phyloP scores from a whole-genome alignment of 352 stramenopile species.

The Aphanomyces euteiches region DNA sequence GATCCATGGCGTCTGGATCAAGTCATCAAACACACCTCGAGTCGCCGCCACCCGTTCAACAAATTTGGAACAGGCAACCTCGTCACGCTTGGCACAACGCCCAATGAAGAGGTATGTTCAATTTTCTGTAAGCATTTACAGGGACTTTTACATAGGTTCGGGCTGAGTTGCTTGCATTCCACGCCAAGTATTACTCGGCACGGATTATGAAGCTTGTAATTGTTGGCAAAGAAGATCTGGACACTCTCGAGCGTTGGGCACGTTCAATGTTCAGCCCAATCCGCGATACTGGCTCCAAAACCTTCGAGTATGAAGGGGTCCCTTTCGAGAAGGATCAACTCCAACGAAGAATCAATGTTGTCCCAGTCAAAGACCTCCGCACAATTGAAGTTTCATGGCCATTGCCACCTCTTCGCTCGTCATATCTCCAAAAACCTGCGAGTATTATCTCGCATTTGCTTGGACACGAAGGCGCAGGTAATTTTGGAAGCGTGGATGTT shows the following conservation, averaged over 20 bases:
- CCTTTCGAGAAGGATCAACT: conserved; percentile 25
- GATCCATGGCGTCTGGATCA: conserved; percentile 76
- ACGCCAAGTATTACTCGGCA: conserved; percentile 88
- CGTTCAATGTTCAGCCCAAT: conserved; percentile 76
- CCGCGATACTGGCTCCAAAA: conserved; percentile 63
- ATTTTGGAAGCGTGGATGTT: not conserved
- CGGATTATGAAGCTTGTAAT: conserved; percentile 89
- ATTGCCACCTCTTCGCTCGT: conserved; percentile 34
- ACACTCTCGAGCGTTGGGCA: conserved; percentile 74
- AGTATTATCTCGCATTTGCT: conserved; percentile 90
- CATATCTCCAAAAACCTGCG: conserved; percentile 64
- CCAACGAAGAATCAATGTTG: conserved; percentile 21
- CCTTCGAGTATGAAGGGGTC: conserved; percentile 40
- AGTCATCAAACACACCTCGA: conserved; percentile 38
- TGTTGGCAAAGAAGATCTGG: conserved; percentile 82
- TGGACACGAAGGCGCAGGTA: conserved; percentile 88
- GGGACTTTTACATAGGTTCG: conserved; percentile 36
- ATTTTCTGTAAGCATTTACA: conserved; percentile 39
- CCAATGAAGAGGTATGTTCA: conserved; percentile 17
- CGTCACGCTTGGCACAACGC: conserved; percentile 29
- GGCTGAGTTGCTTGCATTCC: conserved; percentile 74
- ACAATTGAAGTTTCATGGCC: conserved; percentile 65
- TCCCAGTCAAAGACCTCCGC: conserved; percentile 50
- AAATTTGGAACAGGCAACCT: conserved; percentile 91
- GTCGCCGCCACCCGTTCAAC: conserved; percentile 63